Percentiles rank a stretch among this genome's conserved stretches.
These are phyloP conservation scores for Tetraselmis striata DNA, from an alignment of 139 green algal species.

Conservation along the genomic window DNA sequence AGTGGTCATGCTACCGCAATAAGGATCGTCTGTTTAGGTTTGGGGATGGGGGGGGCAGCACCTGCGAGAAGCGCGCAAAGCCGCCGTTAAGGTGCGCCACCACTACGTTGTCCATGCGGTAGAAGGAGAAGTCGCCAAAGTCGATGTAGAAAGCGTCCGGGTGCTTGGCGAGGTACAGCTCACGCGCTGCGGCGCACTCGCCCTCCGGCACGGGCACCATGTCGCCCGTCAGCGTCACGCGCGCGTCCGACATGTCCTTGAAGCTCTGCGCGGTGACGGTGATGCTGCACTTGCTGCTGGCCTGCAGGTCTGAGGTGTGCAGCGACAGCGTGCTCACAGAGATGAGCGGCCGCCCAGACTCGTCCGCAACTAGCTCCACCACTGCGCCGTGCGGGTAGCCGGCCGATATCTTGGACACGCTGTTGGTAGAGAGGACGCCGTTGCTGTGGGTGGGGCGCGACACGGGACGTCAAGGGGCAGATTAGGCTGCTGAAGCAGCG, in stretches of 20 bases:
- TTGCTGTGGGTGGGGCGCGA: constrained; percentile 20
- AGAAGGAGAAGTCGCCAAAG: constrained; percentile 70
- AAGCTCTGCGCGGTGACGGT: constrained; percentile 56
- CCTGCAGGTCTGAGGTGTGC: constrained; percentile 62
- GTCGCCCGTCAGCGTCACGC: constrained; percentile 54
- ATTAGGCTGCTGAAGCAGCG: not conserved
- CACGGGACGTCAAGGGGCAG: not conserved
- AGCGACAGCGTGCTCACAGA: constrained; percentile 48
- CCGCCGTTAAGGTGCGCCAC: constrained; percentile 54
- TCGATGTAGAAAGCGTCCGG: constrained; percentile 77
- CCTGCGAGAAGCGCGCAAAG: constrained; percentile 42
- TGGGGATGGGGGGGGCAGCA: not conserved
- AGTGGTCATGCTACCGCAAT: too few relatives aligned
- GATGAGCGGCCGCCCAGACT: constrained; percentile 52
- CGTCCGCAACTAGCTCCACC: constrained; percentile 58
- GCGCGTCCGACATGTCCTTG: constrained; percentile 49
- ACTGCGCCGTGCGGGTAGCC: constrained; percentile 57
- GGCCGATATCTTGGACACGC: not conserved
- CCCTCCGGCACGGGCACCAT: constrained; percentile 33
- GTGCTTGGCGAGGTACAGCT: constrained; percentile 58
- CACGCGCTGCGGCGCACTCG: constrained; percentile 32
- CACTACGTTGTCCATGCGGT: constrained; percentile 42
- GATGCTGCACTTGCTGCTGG: constrained; percentile 43
- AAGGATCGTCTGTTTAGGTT: too few relatives aligned
- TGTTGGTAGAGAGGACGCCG: constrained; percentile 57